Conservation (phyloP, 257 asterid species). For the Rhazya stricta region DNA sequence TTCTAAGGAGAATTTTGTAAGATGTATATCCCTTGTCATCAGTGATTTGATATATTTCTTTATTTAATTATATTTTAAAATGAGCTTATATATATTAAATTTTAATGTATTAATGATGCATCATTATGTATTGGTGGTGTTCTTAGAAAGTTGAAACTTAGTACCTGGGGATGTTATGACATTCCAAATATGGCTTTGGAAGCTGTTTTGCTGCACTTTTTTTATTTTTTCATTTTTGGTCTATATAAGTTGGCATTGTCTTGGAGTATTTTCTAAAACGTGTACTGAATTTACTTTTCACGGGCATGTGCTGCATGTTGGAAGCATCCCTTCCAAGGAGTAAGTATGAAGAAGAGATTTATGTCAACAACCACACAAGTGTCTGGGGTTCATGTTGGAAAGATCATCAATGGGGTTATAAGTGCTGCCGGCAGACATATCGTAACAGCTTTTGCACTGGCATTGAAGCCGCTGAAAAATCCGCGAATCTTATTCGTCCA, state of each 20-base stretch:
- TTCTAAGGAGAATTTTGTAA: no score
- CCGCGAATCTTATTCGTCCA: conserved; percentile 43
- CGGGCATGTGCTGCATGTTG: conserved; percentile 32
- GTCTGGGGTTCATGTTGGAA: conserved; percentile 99
- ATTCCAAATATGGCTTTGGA: background rate
- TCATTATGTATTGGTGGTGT: no score
- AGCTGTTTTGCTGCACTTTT: background rate
- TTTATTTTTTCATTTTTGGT: background rate
- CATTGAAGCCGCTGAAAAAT: conserved; percentile 92
- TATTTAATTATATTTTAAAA: no score
- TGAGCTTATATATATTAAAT: no score
- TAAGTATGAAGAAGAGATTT: conserved; percentile 88
- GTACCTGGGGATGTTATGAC: background rate
- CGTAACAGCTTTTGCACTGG: conserved; percentile 94
- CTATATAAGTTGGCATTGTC: background rate
- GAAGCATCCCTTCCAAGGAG: conserved; percentile 75
- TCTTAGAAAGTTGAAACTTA: background rate
- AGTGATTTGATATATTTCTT: no score
- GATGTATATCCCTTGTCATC: no score
- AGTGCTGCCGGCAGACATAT: conserved; percentile 82
- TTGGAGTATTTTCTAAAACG: background rate
- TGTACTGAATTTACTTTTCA: conserved; percentile 3
- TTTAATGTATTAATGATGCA: no score
- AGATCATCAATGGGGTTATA: conserved; percentile 95
- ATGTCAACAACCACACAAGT: conserved; percentile 62